These are phyloP conservation scores for Blastomyces emzantsi DNA, from an alignment of 2,329 filamentous ascomycete species.

Conservation along the genomic window DNA sequence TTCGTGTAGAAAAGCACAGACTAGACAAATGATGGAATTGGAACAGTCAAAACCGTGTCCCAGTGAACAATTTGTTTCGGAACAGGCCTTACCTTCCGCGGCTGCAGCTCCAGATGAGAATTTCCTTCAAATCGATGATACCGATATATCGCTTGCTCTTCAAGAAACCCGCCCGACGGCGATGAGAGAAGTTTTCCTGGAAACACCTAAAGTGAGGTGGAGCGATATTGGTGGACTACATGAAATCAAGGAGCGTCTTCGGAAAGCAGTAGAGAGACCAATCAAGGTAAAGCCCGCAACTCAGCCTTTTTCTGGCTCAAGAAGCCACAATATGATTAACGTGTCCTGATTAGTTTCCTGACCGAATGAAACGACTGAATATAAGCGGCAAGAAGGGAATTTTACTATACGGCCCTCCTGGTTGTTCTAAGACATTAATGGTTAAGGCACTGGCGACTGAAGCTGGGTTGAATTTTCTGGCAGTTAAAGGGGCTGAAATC, in stretches of 20 bases:
- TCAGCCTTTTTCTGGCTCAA: too few relatives aligned
- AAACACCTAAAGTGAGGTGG: slow-evolving; percentile 80
- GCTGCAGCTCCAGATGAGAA: slow-evolving; percentile 15
- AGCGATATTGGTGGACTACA: slow-evolving; percentile 79
- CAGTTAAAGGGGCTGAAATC: slow-evolving; percentile 86
- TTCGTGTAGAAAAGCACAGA: slow-evolving; percentile 38
- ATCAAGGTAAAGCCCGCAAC: slow-evolving; percentile 38
- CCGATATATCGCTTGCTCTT: slow-evolving; percentile 46
- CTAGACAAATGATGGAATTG: slow-evolving; percentile 22
- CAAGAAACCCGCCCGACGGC: slow-evolving; percentile 66
- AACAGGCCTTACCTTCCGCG: slow-evolving; percentile 5
- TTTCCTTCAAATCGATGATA: slow-evolving; percentile 26
- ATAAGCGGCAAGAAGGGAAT: slow-evolving; percentile 66
- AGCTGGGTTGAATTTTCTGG: slow-evolving; percentile 85
- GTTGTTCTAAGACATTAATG: slow-evolving; percentile 88
- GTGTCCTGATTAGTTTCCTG: slow-evolving; percentile 35
- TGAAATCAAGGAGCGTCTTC: slow-evolving; percentile 60
- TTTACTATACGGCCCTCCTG: slow-evolving; percentile 83
- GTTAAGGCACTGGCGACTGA: slow-evolving; percentile 88
- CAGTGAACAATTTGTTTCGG: slow-evolving; percentile 1
- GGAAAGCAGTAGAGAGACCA: slow-evolving; percentile 50
- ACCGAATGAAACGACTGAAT: slow-evolving; percentile 43
- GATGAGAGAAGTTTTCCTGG: slow-evolving; percentile 81
- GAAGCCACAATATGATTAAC: background rate
- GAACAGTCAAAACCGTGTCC: background rate